A percentile compares a stretch with the other conserved stretches of the same genome.
These are phyloP conservation scores for Pestalotiopsis sp. DNA, from an alignment of 2,329 filamentous ascomycete genomes.

Conservation along the genomic window DNA sequence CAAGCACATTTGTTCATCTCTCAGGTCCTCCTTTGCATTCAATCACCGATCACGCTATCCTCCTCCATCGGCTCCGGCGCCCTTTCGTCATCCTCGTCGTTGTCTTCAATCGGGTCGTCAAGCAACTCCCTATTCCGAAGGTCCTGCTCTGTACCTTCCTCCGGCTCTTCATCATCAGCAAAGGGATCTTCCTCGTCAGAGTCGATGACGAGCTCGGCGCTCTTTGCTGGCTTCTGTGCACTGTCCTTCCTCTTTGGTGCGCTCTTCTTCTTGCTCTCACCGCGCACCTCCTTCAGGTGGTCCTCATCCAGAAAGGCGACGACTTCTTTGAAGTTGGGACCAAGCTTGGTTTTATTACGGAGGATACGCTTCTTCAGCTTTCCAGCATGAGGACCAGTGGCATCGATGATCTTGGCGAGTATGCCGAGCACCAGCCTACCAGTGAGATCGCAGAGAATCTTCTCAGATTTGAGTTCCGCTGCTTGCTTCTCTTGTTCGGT, in stretches of 20 bases:
- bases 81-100: conserved; percentile 41
- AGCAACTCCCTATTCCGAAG: conserved; percentile 56
- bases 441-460: conserved; percentile 82
- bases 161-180: conserved; percentile 49
- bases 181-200: conserved; percentile 48
- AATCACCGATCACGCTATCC: conserved; percentile 23
- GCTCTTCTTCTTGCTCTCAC: conserved; percentile 42
- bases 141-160: conserved; percentile 63
- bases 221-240: conserved; percentile 40
- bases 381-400: conserved; percentile 58
- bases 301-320: conserved; percentile 77
- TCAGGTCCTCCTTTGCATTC: background rate
- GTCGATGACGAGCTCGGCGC: conserved; percentile 48
- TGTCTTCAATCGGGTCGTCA: conserved; percentile 48
- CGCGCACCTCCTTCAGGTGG: conserved; percentile 52
- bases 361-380: conserved; percentile 72
- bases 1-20: background rate
- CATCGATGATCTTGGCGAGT: conserved; percentile 73
- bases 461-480: conserved; percentile 76
- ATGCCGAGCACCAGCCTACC: conserved; percentile 84
- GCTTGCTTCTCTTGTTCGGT: conserved; percentile 63
- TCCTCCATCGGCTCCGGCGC: conserved; percentile 33
- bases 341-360: conserved; percentile 79
- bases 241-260: conserved; percentile 44
- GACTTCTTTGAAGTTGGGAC: conserved; percentile 84